Percentiles rank a stretch among this genome's conserved stretches.
Conservation (phyloP, 139 green algal genomes). For the Chlamydomonas schloesseri region DNA sequence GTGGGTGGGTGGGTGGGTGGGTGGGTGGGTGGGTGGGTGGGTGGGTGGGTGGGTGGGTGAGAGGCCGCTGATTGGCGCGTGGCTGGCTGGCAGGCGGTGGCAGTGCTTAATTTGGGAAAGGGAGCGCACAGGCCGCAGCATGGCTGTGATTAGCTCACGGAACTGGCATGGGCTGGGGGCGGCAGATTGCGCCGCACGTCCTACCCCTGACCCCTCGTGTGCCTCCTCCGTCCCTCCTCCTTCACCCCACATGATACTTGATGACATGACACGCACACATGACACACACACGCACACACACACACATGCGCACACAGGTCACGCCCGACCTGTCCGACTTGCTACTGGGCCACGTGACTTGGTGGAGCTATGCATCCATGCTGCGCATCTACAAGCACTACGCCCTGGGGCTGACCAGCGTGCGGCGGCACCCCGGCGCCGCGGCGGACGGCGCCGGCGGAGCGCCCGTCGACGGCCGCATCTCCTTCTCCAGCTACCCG, state of each 20-base stretch:
- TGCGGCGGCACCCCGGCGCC: background rate
- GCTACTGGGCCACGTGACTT: constrained; percentile 75
- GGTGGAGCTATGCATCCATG: constrained; percentile 75
- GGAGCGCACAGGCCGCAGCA: too few species aligned
- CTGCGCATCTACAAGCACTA: constrained; percentile 84
- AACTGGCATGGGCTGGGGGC: too few species aligned
- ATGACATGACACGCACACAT: too few species aligned
- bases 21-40: background rate
- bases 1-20: background rate
- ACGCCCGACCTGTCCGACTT: constrained; percentile 64
- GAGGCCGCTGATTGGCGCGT: background rate
- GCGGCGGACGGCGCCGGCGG: background rate
- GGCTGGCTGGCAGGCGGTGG: too few species aligned
- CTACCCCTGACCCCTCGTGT: too few species aligned
- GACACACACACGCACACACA: too few species aligned
- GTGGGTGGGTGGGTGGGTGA: background rate
- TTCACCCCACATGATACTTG: too few species aligned
- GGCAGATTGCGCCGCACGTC: too few species aligned
- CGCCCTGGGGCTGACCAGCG: constrained; percentile 49
- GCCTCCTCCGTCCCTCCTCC: too few species aligned
- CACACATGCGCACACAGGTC: constrained; percentile 46
- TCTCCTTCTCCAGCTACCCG: constrained; percentile 79
- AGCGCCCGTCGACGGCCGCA: constrained; percentile 17
- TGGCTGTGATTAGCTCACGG: too few species aligned
- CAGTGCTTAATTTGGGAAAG: too few species aligned